Base-by-base conservation (phyloP, 352 stramenopile genomes). In the Globisporangium cystogenes region DNA sequence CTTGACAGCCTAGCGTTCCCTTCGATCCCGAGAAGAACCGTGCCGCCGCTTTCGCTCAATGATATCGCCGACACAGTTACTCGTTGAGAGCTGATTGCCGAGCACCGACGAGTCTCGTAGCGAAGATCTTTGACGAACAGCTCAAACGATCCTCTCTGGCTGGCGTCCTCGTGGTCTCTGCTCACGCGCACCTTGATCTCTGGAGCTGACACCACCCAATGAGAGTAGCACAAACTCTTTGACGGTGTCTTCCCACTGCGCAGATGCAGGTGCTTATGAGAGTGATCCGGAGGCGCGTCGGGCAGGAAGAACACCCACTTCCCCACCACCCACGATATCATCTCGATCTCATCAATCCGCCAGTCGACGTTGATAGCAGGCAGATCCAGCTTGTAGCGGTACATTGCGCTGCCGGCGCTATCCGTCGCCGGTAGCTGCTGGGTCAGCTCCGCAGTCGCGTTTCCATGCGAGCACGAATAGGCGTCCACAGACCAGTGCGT, bases 261-360 rank as follows among this genome's bases (percentile, higher is more conserved):
- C 46, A 67, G 36, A 45, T 77, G 51, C 14, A 75, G 48, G 59
- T 77, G 53, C 29, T 57, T 63, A 55, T 69, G 48, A 14, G 52
- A 45, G 20, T 48, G 50, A 15, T 64, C 59, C 7, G 15, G 42
- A 21, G 60, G 10, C 4, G 60, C 68, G 16, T 85, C 63, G 4
- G 77, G 80, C 23, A 89, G 43, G 53, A 91, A 89, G 39, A 86
- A 93, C 2, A 67, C 73, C 82, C 82, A 93, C 45, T 93, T 93
- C 8, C 82, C 82, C 46, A 86, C 41, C 11, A 81, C 42, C 82
- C 82, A 93, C 11, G 66, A 61, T 16, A 93, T 21, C 41, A 67
- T 62, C 60, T 93, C 82, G 40, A 93, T 56, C 51, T 93, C 78
- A 24, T 68, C 31, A 14, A 87, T 37, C 35, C 59, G 68, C 55